A percentile compares a stretch with the other conserved stretches of the same genome.
Conservation (phyloP, 768 basidiomycete species). For the Kwoniella heveanensis region DNA sequence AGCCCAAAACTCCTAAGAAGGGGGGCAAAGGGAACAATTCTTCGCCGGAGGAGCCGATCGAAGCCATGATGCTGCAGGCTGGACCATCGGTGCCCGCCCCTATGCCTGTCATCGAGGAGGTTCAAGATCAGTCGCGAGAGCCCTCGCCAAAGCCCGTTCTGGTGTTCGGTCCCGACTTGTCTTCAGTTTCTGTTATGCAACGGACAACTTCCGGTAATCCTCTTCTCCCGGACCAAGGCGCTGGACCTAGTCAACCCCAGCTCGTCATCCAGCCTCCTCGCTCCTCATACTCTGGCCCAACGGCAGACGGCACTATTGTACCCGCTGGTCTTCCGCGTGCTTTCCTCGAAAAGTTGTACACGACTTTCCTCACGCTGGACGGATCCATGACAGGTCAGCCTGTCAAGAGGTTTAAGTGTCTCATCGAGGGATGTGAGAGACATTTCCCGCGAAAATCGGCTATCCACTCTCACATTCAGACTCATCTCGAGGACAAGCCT, state of each 20-base stretch:
- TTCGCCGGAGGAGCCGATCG: constrained; percentile 3
- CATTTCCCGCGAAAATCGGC: constrained; percentile 55
- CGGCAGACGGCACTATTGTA: not conserved
- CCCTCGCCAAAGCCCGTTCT: constrained; percentile 20
- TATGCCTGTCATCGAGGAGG: constrained; percentile 13
- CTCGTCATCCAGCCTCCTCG: constrained; percentile 24
- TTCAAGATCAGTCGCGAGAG: constrained; percentile 8
- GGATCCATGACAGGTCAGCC: constrained; percentile 37
- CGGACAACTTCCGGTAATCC: constrained; percentile 30
- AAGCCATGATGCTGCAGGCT: constrained; percentile 10
- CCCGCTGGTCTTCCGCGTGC: constrained; percentile 41
- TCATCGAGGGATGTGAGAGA: constrained; percentile 53
- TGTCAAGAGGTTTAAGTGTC: constrained; percentile 51
- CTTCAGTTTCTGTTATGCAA: constrained; percentile 27
- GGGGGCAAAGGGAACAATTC: constrained; percentile 15
- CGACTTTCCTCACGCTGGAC: constrained; percentile 44
- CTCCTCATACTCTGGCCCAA: not conserved
- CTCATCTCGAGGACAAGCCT: constrained; percentile 60
- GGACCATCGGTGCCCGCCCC: constrained; percentile 12
- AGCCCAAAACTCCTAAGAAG: constrained; percentile 50
- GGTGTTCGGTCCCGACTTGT: constrained; percentile 32
- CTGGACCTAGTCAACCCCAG: constrained; percentile 26
- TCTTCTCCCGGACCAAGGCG: constrained; percentile 16
- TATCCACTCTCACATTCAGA: constrained; percentile 59
- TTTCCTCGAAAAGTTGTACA: constrained; percentile 55